Percentiles rank a stretch among this genome's conserved stretches.
Evolutionary conservation across 495 filamentous ascomycete genomes (phyloP).

Genomic region (Trichoderma parareesei): DNA sequence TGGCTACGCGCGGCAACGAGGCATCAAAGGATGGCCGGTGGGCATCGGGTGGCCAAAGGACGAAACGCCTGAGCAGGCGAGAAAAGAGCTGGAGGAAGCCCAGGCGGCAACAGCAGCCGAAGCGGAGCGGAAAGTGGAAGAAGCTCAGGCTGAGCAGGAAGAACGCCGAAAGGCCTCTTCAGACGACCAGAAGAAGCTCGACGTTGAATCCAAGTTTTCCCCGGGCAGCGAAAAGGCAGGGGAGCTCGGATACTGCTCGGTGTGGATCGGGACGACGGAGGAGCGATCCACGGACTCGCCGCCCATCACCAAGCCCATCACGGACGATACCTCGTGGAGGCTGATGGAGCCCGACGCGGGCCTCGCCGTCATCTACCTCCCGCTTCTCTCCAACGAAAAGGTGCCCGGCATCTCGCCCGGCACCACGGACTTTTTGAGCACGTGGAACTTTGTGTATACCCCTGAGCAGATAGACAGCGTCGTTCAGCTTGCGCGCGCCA

Average conservation of each 20-base stretch:
- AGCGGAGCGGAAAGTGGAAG: constrained; percentile 52
- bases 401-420: constrained; percentile 74
- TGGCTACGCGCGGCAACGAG: constrained; percentile 81
- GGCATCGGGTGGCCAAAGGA: constrained; percentile 81
- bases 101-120: constrained; percentile 51
- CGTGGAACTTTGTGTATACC: constrained; percentile 96
- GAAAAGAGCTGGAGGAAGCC: constrained; percentile 59
- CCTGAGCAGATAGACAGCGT: constrained; percentile 77
- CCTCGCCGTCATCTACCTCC: constrained; percentile 85
- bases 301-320: constrained; percentile 52
- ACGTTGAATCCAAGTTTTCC: constrained; percentile 20
- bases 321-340: constrained; percentile 49
- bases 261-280: constrained; percentile 84
- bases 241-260: constrained; percentile 79
- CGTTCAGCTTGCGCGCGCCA: constrained; percentile 72
- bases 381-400: constrained; percentile 72
- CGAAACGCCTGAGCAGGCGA: constrained; percentile 44
- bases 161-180: constrained; percentile 19
- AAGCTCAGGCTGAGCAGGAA: constrained; percentile 48
- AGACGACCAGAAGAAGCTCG: constrained; percentile 18
- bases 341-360: constrained; percentile 72
- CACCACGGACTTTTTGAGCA: constrained; percentile 74
- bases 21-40: constrained; percentile 87
- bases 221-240: constrained; percentile 35
- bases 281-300: constrained; percentile 56